Base-by-base conservation (phyloP, 192 early-diverging fungal species). In the Spinellus fusiger region DNA sequence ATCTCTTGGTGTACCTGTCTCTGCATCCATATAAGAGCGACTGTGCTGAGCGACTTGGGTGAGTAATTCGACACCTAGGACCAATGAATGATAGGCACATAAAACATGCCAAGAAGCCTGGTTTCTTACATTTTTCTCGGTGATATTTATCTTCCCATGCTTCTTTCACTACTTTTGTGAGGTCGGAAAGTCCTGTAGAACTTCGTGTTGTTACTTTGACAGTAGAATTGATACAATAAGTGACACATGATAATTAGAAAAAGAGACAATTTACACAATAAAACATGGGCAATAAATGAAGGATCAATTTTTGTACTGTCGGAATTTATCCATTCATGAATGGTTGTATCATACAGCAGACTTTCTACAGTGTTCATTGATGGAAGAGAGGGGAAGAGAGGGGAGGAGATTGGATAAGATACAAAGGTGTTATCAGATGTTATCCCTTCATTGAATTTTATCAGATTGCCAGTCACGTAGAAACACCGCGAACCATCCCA, bases 251-350 rank as follows among this genome's bases (percentile, higher is more conserved):
- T 29, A 31, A 56, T 12, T 13, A 23, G 23, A 51, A 34, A 35
- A 22, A 23, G 25, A 9, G 2, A 4, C 59, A 5, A 27, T 34
- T 59, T 66, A 66, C 64, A 59, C 52, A 66, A 33, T 15, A 66
- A 25, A 20, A 66, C 37, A 33, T 55, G 56, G 16, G 64, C 64
- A 23, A 66, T 12, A 27, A 66, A 49, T 12, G 64, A 66, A 31
- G 61, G 50, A 4, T 63, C 61, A 16, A 63, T 23, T 47, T 54
- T 37, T 25, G 33, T 47, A 20, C 49, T 35, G 18, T 29, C 35
- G 0, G 61, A 63, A n/a, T 25, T 28, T 31, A 63, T 12, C 61
- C 61, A 63, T 27, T 54, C 28, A 6, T 47, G 37, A 54, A 47
- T 25, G 46, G 25, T 6, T 44, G 50, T 28, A 26, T 40, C 12